Percentiles rank a stretch among this genome's conserved stretches.
Conservation (phyloP, 139 green algal species). For the Tetraselmis striata region DNA sequence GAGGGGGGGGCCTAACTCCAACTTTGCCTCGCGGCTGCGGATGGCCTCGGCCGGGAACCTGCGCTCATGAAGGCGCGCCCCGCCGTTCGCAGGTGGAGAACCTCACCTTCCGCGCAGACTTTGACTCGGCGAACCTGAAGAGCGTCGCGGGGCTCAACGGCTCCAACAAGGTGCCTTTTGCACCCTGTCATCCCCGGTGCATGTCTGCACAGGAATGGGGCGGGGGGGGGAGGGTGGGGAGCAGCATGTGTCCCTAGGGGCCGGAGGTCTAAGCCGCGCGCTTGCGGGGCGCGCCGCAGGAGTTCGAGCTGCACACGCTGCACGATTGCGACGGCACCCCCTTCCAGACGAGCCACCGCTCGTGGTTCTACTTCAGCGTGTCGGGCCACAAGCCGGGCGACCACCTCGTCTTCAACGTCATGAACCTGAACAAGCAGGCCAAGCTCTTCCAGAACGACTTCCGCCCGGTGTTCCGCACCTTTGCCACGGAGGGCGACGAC, state of each 20-base stretch:
- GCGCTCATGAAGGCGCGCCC: too few relatives aligned
- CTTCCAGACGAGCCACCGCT: constrained; percentile 26
- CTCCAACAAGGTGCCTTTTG: background rate
- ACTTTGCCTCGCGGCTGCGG: too few relatives aligned
- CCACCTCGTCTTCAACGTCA: constrained; percentile 30
- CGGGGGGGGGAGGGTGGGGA: too few relatives aligned
- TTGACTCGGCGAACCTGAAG: constrained; percentile 34
- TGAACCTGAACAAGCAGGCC: constrained; percentile 50
- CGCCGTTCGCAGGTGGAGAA: constrained; percentile 37
- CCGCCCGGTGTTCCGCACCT: constrained; percentile 1
- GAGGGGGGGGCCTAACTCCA: too few relatives aligned
- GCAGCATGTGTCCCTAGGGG: too few relatives aligned
- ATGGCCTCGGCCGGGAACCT: too few relatives aligned
- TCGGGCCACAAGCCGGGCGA: constrained; percentile 25
- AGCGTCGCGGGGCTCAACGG: constrained; percentile 6
- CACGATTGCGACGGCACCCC: constrained; percentile 31
- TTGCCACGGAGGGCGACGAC: background rate
- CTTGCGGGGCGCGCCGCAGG: too few relatives aligned
- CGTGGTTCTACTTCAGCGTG: constrained; percentile 49
- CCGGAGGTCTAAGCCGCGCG: too few relatives aligned
- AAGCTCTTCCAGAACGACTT: constrained; percentile 42
- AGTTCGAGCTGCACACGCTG: constrained; percentile 32
- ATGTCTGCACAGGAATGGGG: too few relatives aligned
- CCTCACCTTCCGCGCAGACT: constrained; percentile 33
- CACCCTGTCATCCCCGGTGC: too few relatives aligned